Conservation (phyloP, 805 yeast species). For the Candida tammaniensis region DNA sequence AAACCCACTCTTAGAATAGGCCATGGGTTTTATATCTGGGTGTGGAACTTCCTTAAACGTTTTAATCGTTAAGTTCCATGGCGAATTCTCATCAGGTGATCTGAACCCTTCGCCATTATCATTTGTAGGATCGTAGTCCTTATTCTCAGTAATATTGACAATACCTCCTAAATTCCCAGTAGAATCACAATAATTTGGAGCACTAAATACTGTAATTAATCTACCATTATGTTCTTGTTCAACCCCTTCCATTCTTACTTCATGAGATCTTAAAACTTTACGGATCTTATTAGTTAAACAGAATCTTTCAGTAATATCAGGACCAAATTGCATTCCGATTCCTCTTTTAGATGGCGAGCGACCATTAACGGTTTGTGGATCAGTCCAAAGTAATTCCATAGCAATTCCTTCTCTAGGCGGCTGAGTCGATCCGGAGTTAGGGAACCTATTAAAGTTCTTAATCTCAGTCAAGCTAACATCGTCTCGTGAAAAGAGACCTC, state of each 20-base stretch:
- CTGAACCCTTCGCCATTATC: conserved; percentile 44
- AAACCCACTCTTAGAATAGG: conserved; percentile 55
- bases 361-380: conserved; percentile 80
- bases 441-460: conserved; percentile 65
- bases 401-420: conserved; percentile 91
- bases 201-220: conserved; percentile 92
- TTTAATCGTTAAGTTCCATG: conserved; percentile 49
- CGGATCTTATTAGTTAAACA: conserved; percentile 67
- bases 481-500: conserved; percentile 86
- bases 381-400: conserved; percentile 97
- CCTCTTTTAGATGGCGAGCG: conserved; percentile 91
- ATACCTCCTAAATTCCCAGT: conserved; percentile 91
- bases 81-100: conserved; percentile 36
- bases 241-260: conserved; percentile 89
- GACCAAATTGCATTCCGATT: conserved; percentile 94
- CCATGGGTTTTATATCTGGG: conserved; percentile 94
- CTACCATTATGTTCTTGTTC: conserved; percentile 83
- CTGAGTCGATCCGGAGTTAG: conserved; percentile 50
- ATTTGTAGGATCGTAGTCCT: conserved; percentile 43
- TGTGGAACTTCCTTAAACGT: conserved; percentile 83
- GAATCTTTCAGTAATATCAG: conserved; percentile 83
- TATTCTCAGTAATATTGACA: conserved; percentile 60
- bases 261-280: conserved; percentile 90
- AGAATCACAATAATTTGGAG: conserved; percentile 95
- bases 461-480: conserved; percentile 70